Evolutionary conservation across 2,329 filamentous ascomycete species (phyloP), one percentile per base, ranked within the genome.

Genomic region (Shiraia sp.): DNA sequence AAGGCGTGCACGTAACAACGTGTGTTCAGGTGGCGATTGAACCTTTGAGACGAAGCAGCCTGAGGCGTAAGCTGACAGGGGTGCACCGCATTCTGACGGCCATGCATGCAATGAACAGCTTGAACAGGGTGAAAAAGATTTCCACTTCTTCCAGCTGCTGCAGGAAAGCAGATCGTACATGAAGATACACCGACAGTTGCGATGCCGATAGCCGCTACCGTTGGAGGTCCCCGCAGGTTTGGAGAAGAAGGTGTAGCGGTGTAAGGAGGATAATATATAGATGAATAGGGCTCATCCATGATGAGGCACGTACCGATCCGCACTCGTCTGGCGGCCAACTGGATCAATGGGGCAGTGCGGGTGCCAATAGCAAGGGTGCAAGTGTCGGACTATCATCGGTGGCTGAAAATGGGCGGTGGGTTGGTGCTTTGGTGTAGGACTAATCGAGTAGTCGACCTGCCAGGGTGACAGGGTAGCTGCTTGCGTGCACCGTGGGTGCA

Each of bases 11-110:
- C 7, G 33, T 14, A 26, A 17, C 34, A 28, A 23, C 34, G 10
- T 30, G 34, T 29, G 34, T 28, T 19, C 25, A 29, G 13, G 29
- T 34, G 24, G 32, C 23, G 31, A 38, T 22, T 38, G 34, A 9
- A 19, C 31, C 33, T 37, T 26, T 36, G 26, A 10, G 26, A 17
- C 25, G 33, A 24, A 10, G 27, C 32, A 26, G 26, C 37, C 28
- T 41, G 37, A 45, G 32, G 37, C 42, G 37, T 41, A 45, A 41
- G 37, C 42, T 36, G 40, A 42, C 40, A 36, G 33, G 33, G 40
- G 40, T 10, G 7, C 12, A 22, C 14, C 10, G 29, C 15, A 16
- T 15, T 10, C 6, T 6, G 17, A 22, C 9, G 32, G 13, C 9
- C 17, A 9, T 10, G 7, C 24, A 14, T 26, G n/a, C 4, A 12